These are phyloP conservation scores for Monosporascus sp. DNA, from an alignment of 2,329 filamentous ascomycete species.

Conservation along the genomic window DNA sequence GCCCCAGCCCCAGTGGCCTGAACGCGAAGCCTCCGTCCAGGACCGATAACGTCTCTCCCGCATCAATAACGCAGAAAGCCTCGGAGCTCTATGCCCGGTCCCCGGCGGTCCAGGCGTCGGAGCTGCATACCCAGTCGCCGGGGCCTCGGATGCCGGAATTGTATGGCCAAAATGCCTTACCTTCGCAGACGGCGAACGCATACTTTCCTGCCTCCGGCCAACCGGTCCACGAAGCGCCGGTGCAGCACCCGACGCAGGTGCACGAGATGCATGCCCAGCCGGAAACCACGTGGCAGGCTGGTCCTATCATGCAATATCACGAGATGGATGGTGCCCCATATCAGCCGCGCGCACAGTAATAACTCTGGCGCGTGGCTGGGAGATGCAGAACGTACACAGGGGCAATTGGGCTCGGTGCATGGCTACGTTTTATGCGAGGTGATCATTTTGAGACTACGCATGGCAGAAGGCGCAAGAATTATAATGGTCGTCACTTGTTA, in stretches of 20 bases:
- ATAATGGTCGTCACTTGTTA: no score
- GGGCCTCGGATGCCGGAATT: slow-evolving; percentile 9
- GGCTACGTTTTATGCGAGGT: no score
- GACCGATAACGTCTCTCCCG: slow-evolving; percentile 19
- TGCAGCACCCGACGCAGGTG: slow-evolving; percentile 9
- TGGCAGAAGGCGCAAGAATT: no score
- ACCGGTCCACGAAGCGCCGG: slow-evolving; percentile 18
- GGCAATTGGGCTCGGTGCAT: no score
- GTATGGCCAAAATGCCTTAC: slow-evolving; percentile 11
- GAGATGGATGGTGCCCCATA: slow-evolving; percentile 19
- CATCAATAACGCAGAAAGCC: slow-evolving; percentile 15
- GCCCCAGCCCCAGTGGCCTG: slow-evolving; percentile 9
- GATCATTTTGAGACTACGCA: no score
- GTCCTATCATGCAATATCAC: slow-evolving; percentile 17
- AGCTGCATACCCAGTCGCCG: slow-evolving; percentile 14
- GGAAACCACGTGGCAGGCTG: slow-evolving; percentile 20
- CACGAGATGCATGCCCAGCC: slow-evolving; percentile 14
- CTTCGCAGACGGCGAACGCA: neutral
- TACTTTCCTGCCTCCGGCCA: slow-evolving; percentile 4
- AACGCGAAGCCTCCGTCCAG: slow-evolving; percentile 6
- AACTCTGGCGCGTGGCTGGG: neutral
- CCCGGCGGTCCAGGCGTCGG: slow-evolving; percentile 8
- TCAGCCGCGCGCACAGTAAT: neutral
- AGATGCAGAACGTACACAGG: no score
- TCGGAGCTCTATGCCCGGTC: slow-evolving; percentile 13